Evolutionary conservation across 202 grass and related monocot species (phyloP), one percentile per base, ranked within the genome.

Genomic region (Panicum hallii): DNA sequence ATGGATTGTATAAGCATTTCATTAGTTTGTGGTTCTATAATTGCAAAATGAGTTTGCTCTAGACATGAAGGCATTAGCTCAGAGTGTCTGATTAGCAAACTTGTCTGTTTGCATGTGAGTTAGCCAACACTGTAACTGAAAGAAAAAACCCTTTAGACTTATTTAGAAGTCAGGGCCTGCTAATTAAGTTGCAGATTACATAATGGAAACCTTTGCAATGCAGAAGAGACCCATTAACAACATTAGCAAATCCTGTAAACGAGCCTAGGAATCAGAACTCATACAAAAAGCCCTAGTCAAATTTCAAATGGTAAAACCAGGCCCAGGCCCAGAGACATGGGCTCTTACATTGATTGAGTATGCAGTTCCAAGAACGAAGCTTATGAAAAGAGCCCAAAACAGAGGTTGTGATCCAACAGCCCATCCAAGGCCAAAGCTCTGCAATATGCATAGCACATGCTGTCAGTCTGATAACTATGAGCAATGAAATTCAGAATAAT

Each of bases 291-390:
- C 0, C 19, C 12, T 77, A 74, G 49, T 30, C 67, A 52, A 6
- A 45, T 41, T 54, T 23, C 14, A 85, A 47, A 66, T 41, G 16
- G 0, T 6, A 48, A 38, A 9, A n/a, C 41, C 7, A 47, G 45
- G 15, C 32, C 42, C 11, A 36, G 45, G 44, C 44, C 84, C 49
- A 26, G 56, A 66, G 26, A 72, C 5, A 41, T 74, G 12, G 65
- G 34, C 45, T 75, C 87, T 94, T 94, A 94, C 97, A 90, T 99
- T 91, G 57, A 96, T 92, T 34, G 97, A 99, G 83, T 97, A 99
- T 79, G 93, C 93, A 19, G 93, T 99, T 82, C 97, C 97, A 88
- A 99, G 97, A 80, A 97, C 65, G 80, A 99, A 99, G 77, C 93
- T 99, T 81, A 99, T 83, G 78, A 94, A 97, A 79, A 99, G 93